Evolutionary conservation across 2,329 filamentous ascomycete genomes (phyloP), one percentile per base, ranked within the genome.

Genomic region (Ophiostoma montium): DNA sequence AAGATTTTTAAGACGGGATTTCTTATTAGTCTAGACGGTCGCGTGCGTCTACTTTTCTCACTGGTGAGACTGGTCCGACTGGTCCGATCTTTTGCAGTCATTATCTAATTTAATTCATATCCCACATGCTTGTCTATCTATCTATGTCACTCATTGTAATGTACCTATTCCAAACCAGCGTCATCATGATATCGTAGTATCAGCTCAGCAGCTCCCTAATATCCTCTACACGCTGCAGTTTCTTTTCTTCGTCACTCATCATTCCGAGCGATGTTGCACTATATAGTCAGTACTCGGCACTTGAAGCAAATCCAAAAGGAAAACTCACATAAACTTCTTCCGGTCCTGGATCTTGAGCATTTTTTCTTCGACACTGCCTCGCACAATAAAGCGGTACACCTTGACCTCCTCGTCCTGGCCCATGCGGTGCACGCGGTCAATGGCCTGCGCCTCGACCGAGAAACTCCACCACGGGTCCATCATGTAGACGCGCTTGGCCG

Each of bases 401-500:
- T 80, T 78, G 2, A 98, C 92, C 59, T 90, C 85, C 15, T 80
- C 75, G 46, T 84, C 80, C 64, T 98, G 92, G 0, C 92, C 92
- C 86, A 98, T 95, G 9, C 92, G 80, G 68, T 98, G 92, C 32
- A 98, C 88, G 1, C 92, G 86, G 67, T 98, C 92, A 60, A 98
- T 96, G 9, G 92, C 92, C 65, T 98, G 92, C 5, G 89, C 87
- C 66, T 98, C 92, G 12, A 96, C 82, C 0, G 92, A 89, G 65
- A 90, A 98, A 61, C 86, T 94, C 92, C 92, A 98, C 92, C 92
- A 98, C 0, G 92, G 92, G 64, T 98, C 92, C 92, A 98, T 96
- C 85, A 98, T 94, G 68, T 84, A 98, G 5, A 98, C 94, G 48
- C 86, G 73, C 55, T 82, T 86, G 6, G 92, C 92, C 56, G 81